Conservation (phyloP, 441 rosid species). For the Cnidoscolus chayamansa region DNA sequence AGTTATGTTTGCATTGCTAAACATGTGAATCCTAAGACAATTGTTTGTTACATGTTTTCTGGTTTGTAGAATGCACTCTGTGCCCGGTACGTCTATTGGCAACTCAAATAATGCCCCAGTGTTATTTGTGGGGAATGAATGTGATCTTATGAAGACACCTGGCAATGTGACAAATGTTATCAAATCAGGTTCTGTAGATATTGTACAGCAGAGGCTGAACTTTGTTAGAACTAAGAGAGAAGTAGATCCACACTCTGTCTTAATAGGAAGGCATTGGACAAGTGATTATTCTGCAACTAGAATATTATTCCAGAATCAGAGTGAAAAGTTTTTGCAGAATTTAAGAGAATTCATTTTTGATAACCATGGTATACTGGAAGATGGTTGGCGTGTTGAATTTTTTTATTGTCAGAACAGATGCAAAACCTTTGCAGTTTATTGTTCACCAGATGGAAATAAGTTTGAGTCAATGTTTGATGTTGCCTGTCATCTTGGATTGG, state of each 20-base stretch:
- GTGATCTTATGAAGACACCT: constrained; percentile 28
- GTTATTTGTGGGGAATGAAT: constrained; percentile 28
- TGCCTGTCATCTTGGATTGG: constrained; percentile 42
- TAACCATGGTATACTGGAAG: constrained; percentile 34
- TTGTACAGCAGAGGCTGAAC: constrained; percentile 25
- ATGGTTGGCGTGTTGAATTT: constrained; percentile 41
- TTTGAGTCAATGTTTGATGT: constrained; percentile 46
- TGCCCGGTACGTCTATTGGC: constrained; percentile 30
- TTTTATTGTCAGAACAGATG: constrained; percentile 32
- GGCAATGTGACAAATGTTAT: constrained; percentile 23
- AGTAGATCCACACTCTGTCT: constrained; percentile 22
- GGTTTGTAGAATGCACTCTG: constrained; percentile 38
- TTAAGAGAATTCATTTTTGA: constrained; percentile 34
- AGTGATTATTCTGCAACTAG: constrained; percentile 26
- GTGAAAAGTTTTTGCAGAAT: constrained; percentile 35
- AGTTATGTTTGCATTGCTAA: constrained; percentile 4
- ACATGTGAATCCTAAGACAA: constrained; percentile 19
- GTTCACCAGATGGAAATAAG: constrained; percentile 40
- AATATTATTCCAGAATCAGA: constrained; percentile 29
- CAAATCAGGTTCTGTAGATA: constrained; percentile 31
- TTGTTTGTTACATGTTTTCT: constrained; percentile 31
- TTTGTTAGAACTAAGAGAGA: constrained; percentile 33
- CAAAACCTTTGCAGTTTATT: constrained; percentile 32
- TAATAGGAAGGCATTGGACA: constrained; percentile 26
- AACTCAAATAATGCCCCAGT: constrained; percentile 28